Percentiles rank a stretch among this genome's conserved stretches.
These are phyloP conservation scores for Podospora pseudoanserina DNA, from an alignment of 495 filamentous ascomycete species.

Conservation along the genomic window DNA sequence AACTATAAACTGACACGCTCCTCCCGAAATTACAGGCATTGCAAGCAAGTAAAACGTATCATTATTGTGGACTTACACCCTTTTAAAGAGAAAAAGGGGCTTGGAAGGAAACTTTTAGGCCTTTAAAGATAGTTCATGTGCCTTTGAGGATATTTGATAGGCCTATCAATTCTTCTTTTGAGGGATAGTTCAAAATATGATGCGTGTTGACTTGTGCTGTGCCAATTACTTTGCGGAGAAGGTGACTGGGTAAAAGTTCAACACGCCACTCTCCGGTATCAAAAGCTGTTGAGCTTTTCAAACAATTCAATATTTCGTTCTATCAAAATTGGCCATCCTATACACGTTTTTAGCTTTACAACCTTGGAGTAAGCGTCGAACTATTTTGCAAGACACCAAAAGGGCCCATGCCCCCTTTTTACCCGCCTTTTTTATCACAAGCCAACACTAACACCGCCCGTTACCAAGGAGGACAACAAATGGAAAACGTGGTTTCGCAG, in stretches of 20 bases:
- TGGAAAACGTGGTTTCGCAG: constrained; percentile 10
- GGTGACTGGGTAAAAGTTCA: no score
- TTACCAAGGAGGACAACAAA: constrained; percentile 13
- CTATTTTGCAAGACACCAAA: not conserved
- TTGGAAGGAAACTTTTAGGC: not conserved
- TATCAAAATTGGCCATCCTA: constrained; percentile 6
- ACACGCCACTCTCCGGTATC: no score
- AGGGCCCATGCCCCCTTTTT: not conserved
- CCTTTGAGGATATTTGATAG: not conserved
- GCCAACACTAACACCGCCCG: constrained; percentile 2
- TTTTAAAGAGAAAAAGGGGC: not conserved
- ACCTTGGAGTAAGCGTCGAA: not conserved
- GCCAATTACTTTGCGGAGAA: no score
- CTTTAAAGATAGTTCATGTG: not conserved
- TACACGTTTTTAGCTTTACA: constrained; percentile 12
- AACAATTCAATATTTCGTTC: not conserved
- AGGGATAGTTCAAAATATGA: no score
- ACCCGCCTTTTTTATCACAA: constrained; percentile 1
- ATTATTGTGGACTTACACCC: no score
- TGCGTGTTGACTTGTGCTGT: no score
- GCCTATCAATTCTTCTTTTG: not conserved
- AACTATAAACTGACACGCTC: no score
- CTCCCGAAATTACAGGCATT: no score
- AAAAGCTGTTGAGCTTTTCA: not conserved
- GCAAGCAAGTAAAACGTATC: no score